Base-by-base conservation (phyloP, 108 stramenopile species). In the Chaetoceros tenuissimus region DNA sequence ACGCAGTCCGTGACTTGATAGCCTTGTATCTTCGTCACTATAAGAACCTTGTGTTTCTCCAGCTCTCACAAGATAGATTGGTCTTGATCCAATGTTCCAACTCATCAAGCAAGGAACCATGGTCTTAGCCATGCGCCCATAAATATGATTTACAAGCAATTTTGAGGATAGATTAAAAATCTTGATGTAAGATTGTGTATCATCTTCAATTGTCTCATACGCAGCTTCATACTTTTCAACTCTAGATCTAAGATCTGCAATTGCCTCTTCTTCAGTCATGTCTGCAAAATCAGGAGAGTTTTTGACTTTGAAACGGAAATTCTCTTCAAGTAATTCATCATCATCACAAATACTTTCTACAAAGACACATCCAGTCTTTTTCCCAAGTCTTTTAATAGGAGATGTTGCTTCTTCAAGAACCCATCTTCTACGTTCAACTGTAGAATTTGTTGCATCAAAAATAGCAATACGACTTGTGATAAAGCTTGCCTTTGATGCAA, bases 381-480 rank as follows among this genome's bases (percentile, higher is more conserved):
- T 87, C 26, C 75, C 79, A 13, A 70, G 65, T 29, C 83, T 67
- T 40, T 62, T 62, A 0, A 46, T 62, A 8, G 64, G 66, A 34
- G 79, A 77, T 17, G 79, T 87, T 54, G 89, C 87, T 50, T 90
- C 80, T 52, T 84, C 69, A 53, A 90, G 57, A 28, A 96, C 69
- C 90, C 84, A 84, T 28, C 72, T 59, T 16, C 94, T 49, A 46
- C 94, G 67, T 43, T 71, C 69, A 22, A 64, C 62, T 1, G 97
- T 96, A 17, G 94, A 94, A 55, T 98, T 98, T 20, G 97, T 98
- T 0, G 97, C 97, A 74, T 98, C 97, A 64, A 95, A 98, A 21
- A 98, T 87, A 10, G 93, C 97, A 50, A 97, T 82, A 1, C 81
- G 60, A 50, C 83, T 84, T 26, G 54, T 53, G 5, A 27, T 47